Percentiles rank a stretch among this genome's conserved stretches.
Conservation (phyloP, 2,329 filamentous ascomycete species). For the Hypoxylon sp. region DNA sequence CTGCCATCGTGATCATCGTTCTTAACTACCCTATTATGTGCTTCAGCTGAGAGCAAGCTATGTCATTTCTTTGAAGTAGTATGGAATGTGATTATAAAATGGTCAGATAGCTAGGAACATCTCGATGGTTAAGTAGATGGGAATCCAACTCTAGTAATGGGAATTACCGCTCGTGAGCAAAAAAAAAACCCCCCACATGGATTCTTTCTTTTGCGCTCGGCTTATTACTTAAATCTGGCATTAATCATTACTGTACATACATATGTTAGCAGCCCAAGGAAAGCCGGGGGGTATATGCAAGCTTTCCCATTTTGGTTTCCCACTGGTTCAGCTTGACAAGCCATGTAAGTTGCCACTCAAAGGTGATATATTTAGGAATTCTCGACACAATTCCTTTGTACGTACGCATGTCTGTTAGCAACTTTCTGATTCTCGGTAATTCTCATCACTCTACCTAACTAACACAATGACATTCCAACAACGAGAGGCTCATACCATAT, state of each 20-base stretch:
- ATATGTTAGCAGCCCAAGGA: neutral
- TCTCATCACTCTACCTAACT: no score
- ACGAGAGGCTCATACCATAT: neutral
- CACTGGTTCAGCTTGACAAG: neutral
- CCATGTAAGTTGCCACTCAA: neutral
- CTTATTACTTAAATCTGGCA: constrained; percentile 6
- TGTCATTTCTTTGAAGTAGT: no score
- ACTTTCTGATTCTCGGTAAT: no score
- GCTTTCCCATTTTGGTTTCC: constrained; percentile 13
- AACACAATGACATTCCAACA: no score
- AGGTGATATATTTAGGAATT: no score
- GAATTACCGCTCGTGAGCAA: constrained; percentile 1
- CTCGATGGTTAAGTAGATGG: neutral
- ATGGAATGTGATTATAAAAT: no score
- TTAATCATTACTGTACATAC: neutral
- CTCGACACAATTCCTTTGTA: no score
- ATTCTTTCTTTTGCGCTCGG: no score
- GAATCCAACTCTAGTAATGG: constrained; percentile 5
- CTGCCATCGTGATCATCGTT: neutral
- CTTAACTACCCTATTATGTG: no score
- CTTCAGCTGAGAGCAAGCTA: no score
- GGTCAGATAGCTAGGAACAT: no score
- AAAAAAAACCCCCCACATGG: constrained; percentile 16
- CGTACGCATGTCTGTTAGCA: no score
- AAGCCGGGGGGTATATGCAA: neutral